Percentiles rank a stretch among this genome's conserved stretches.
Conservation (phyloP, 768 basidiomycete species). For the Strobilomyces confusus region DNA sequence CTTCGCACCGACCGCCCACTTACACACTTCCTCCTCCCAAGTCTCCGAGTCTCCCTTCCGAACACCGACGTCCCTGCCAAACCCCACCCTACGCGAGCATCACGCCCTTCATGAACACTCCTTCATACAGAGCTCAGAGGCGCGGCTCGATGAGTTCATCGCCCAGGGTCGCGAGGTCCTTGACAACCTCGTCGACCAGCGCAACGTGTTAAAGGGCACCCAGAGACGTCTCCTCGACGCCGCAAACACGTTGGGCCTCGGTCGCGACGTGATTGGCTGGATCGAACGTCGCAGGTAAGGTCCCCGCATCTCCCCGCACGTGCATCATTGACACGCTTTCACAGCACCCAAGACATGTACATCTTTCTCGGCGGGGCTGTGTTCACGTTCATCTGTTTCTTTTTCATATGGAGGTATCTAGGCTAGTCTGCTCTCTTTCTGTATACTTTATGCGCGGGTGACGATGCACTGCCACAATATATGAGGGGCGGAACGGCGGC, state of each 20-base stretch:
- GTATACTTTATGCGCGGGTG: no score
- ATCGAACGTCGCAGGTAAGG: constrained; percentile 87
- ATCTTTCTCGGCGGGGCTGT: constrained; percentile 85
- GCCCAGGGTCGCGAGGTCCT: constrained; percentile 89
- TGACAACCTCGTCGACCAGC: constrained; percentile 89
- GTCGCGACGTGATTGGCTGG: constrained; percentile 94
- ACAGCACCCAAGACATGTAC: constrained; percentile 91
- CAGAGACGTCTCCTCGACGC: constrained; percentile 80
- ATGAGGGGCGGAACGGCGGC: neutral
- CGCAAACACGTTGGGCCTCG: constrained; percentile 92
- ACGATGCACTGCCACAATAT: no score
- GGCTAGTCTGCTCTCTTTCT: constrained; percentile 38
- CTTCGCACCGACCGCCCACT: constrained; percentile 37
- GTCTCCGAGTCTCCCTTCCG: constrained; percentile 89
- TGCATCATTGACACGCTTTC: constrained; percentile 8
- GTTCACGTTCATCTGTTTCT: constrained; percentile 92
- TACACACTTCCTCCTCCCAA: constrained; percentile 44
- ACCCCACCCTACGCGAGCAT: constrained; percentile 59
- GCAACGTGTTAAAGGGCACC: constrained; percentile 93
- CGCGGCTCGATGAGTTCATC: constrained; percentile 83
- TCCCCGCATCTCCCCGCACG: neutral
- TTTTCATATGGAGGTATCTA: constrained; percentile 86
- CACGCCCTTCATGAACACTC: constrained; percentile 85
- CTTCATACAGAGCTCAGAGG: constrained; percentile 81
- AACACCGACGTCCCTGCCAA: constrained; percentile 48